Evolutionary conservation across 2,329 filamentous ascomycete genomes (phyloP).

Genomic region (Chrysoporthe puriensis): DNA sequence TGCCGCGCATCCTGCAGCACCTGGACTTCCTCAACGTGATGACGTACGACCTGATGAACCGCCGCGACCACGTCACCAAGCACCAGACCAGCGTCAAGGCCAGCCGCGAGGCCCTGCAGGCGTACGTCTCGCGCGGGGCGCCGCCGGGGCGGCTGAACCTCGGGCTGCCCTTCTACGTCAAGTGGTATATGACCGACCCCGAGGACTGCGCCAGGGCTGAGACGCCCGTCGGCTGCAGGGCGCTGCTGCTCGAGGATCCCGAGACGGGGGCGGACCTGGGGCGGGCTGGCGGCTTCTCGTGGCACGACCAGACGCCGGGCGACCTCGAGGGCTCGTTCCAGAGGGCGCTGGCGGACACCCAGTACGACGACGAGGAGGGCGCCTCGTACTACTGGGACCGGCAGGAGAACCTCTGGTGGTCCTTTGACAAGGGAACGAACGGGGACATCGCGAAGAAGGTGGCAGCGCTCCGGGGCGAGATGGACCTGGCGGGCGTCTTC

Average conservation of each 20-base stretch:
- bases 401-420: conserved; percentile 68
- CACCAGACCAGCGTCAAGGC: conserved; percentile 65
- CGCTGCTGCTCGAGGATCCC: conserved; percentile 61
- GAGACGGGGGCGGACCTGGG: conserved; percentile 63
- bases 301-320: conserved; percentile 56
- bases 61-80: conserved; percentile 66
- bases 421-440: conserved; percentile 67
- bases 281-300: conserved; percentile 58
- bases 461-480: conserved; percentile 57
- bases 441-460: conserved; percentile 62
- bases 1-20: conserved; percentile 60
- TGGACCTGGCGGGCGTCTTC: conserved; percentile 70
- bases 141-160: conserved; percentile 61
- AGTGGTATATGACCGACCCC: conserved; percentile 64
- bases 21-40: conserved; percentile 66
- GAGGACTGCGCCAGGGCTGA: conserved; percentile 47
- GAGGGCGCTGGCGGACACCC: conserved; percentile 55
- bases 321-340: conserved; percentile 62
- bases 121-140: conserved; percentile 62
- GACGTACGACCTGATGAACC: conserved; percentile 71
- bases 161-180: conserved; percentile 71
- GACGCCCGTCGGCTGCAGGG: conserved; percentile 60
- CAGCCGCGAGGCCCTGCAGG: conserved; percentile 58
- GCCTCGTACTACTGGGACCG: conserved; percentile 72
- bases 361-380: conserved; percentile 60